Conservation (phyloP, 768 basidiomycete genomes). For the Gloeopeniophorella convolvens region DNA sequence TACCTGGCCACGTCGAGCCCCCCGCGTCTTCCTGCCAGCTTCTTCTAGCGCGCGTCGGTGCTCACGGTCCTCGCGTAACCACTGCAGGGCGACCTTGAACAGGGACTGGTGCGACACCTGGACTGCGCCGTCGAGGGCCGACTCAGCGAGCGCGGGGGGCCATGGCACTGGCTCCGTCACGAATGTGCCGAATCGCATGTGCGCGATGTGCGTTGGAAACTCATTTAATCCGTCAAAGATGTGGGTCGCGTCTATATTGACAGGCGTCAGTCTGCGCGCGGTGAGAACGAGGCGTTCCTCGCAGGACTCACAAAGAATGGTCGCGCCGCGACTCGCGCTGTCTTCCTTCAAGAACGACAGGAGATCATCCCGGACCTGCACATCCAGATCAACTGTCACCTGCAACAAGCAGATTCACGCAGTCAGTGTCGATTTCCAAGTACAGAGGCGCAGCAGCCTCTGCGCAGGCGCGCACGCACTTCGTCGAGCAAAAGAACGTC, state of each 20-base stretch:
- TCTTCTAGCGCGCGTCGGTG: slow-evolving; percentile 53
- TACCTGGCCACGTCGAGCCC: slow-evolving; percentile 54
- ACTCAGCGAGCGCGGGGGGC: slow-evolving; percentile 37
- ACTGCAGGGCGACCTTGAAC: slow-evolving; percentile 71
- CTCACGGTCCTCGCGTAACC: slow-evolving; percentile 82
- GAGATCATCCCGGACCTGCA: slow-evolving; percentile 88
- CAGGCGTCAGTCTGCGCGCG: neutral
- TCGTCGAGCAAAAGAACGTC: slow-evolving; percentile 92
- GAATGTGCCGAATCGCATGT: slow-evolving; percentile 82
- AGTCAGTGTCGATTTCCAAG: neutral
- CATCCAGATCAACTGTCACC: slow-evolving; percentile 97
- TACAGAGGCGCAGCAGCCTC: too few species aligned
- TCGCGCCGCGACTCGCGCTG: slow-evolving; percentile 71
- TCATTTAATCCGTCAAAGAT: slow-evolving; percentile 88
- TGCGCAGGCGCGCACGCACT: slow-evolving; percentile 40
- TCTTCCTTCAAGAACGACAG: slow-evolving; percentile 82
- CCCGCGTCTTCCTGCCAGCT: slow-evolving; percentile 50
- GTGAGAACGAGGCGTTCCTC: neutral
- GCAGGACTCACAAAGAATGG: slow-evolving; percentile 69
- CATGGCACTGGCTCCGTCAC: slow-evolving; percentile 63
- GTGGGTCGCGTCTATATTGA: slow-evolving; percentile 78
- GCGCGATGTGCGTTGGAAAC: slow-evolving; percentile 93
- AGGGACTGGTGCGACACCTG: slow-evolving; percentile 34
- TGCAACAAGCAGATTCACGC: slow-evolving; percentile 26
- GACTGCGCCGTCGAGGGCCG: slow-evolving; percentile 22